Conservation (phyloP, 495 filamentous ascomycete genomes). For the Pseudoneurospora amorphoporcata region DNA sequence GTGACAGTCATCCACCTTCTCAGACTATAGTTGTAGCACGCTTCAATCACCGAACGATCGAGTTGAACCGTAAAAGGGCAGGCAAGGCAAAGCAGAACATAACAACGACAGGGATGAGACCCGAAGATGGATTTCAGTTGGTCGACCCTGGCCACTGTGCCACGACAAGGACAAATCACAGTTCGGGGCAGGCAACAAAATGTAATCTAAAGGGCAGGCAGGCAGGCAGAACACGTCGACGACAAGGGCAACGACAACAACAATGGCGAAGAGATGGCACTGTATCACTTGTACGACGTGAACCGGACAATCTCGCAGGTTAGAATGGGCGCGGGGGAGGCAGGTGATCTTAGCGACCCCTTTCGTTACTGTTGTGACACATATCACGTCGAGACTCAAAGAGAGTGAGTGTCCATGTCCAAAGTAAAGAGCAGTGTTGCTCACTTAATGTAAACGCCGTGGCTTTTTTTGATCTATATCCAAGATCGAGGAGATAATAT, state of each 20-base stretch:
- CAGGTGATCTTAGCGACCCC: background rate
- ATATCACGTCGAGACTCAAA: background rate
- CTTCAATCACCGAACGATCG: background rate
- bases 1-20: background rate
- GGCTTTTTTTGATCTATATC: background rate
- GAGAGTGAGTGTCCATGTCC: background rate
- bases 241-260: background rate
- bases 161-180: background rate
- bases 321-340: background rate
- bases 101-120: background rate
- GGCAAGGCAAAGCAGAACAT: no score
- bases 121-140: background rate
- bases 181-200: background rate
- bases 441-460: background rate
- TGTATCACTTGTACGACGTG: background rate
- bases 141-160: background rate
- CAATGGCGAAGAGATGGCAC: background rate
- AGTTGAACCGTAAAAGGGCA: no score
- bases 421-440: background rate
- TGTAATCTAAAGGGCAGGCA: background rate
- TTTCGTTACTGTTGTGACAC: background rate
- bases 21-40: background rate
- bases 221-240: background rate
- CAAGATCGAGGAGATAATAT: background rate
- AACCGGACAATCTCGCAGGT: background rate